phyloP scores from a whole-genome alignment of 371 early-diverging fungal genomes.

The Apophysomyces trapeziformis region DNA sequence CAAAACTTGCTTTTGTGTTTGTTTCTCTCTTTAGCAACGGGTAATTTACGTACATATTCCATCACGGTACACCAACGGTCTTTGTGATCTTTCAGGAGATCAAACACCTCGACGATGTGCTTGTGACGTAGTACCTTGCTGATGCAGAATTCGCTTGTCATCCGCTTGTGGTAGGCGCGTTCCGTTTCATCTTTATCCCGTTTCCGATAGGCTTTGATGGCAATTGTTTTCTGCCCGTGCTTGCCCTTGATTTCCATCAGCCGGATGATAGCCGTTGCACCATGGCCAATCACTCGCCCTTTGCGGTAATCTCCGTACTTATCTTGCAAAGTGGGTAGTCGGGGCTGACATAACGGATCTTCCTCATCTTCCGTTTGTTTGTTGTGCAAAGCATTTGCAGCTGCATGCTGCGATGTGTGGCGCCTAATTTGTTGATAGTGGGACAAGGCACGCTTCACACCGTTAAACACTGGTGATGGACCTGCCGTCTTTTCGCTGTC shows the following conservation, averaged over 20 bases:
- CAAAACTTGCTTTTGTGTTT: constrained; percentile 7
- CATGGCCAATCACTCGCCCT: constrained; percentile 30
- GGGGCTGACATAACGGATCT: not conserved
- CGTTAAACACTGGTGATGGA: constrained; percentile 26
- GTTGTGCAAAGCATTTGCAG: not conserved
- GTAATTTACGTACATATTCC: constrained; percentile 54
- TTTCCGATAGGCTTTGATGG: constrained; percentile 61
- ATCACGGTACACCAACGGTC: constrained; percentile 60
- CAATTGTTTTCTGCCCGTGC: constrained; percentile 16
- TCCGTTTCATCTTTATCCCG: constrained; percentile 50
- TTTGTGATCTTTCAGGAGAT: constrained; percentile 61
- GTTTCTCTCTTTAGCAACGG: not conserved
- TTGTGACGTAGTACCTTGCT: constrained; percentile 60
- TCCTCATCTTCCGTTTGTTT: constrained; percentile 8
- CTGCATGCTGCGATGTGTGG: constrained; percentile 4
- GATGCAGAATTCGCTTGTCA: constrained; percentile 78
- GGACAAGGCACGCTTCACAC: constrained; percentile 26
- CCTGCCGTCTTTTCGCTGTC: constrained; percentile 6
- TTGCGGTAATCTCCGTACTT: constrained; percentile 31
- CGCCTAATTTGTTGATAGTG: constrained; percentile 26
- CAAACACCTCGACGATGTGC: constrained; percentile 73
- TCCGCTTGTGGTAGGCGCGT: constrained; percentile 63
- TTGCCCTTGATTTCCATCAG: constrained; percentile 17
- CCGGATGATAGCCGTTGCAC: constrained; percentile 36
- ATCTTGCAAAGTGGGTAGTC: constrained; percentile 21